Conservation (phyloP, 257 asterid species). For the Parsonsia alboflavescens region DNA sequence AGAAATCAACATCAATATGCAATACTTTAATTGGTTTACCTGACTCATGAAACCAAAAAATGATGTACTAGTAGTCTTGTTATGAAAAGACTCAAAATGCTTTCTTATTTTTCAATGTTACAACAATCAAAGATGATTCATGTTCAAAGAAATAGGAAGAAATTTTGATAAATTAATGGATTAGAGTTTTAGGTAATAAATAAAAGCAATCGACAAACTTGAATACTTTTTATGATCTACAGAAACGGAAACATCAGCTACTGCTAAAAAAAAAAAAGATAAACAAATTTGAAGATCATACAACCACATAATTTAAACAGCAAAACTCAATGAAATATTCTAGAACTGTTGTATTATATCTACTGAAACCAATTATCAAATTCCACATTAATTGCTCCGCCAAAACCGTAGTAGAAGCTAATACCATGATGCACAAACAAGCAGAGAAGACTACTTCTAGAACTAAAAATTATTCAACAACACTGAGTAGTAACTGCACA, state of each 20-base stretch:
- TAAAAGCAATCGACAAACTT: not conserved
- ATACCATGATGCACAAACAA: not conserved
- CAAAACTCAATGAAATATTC: not conserved
- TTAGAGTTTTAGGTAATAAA: not conserved
- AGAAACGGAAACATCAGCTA: not conserved
- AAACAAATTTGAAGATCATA: not conserved
- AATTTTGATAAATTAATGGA: not conserved
- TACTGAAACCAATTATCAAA: not conserved
- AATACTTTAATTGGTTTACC: not conserved
- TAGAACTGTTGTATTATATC: not conserved
- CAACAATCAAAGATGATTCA: not conserved
- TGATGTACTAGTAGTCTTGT: not conserved
- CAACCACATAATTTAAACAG: not conserved
- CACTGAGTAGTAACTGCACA: no score
- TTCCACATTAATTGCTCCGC: not conserved
- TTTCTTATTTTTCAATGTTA: not conserved
- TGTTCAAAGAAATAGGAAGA: not conserved
- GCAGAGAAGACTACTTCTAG: not conserved
- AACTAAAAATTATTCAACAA: no score
- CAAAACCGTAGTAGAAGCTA: not conserved
- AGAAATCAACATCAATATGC: not conserved
- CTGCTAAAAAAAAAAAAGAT: not conserved
- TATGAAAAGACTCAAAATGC: not conserved
- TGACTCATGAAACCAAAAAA: not conserved
- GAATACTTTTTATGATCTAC: not conserved